Conservation (phyloP, 2,329 filamentous ascomycete genomes). For the Incumbomyces delicatus region DNA sequence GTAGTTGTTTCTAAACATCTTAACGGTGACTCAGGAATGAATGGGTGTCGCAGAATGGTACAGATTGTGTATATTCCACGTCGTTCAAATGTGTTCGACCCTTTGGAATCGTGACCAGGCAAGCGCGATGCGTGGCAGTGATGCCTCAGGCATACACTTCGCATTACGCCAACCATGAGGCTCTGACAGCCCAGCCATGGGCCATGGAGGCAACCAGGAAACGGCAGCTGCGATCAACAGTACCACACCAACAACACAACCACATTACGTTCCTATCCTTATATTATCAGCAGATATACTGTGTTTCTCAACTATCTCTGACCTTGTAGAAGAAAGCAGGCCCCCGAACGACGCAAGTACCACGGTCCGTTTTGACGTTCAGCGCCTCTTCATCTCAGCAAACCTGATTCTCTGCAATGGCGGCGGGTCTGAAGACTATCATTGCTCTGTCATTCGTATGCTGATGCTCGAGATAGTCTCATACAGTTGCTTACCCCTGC, state of each 20-base stretch:
- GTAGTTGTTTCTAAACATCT: conserved; percentile 99
- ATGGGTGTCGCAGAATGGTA: no score
- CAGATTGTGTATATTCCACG: not conserved
- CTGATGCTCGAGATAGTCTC: conserved; percentile 6
- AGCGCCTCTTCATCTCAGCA: not conserved
- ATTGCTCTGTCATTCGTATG: conserved; percentile 93
- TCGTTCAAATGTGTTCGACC: not conserved
- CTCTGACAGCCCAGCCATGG: not conserved
- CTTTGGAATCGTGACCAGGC: not conserved
- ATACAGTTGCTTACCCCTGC: conserved; percentile 8
- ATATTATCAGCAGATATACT: not conserved
- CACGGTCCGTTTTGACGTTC: no score
- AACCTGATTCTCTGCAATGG: conserved; percentile 32
- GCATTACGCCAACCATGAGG: not conserved
- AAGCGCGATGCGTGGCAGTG: not conserved
- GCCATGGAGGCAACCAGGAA: no score
- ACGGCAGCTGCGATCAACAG: no score
- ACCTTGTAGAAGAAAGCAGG: no score
- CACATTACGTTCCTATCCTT: not conserved
- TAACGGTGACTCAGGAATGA: conserved; percentile 26
- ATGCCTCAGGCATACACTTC: not conserved
- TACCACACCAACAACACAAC: not conserved
- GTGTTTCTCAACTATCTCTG: no score
- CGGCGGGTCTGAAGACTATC: conserved; percentile 95
- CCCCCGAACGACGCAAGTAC: no score